Conservation (phyloP, 1,284 basidiomycete genomes). For the Paramarasmius palmivorus region DNA sequence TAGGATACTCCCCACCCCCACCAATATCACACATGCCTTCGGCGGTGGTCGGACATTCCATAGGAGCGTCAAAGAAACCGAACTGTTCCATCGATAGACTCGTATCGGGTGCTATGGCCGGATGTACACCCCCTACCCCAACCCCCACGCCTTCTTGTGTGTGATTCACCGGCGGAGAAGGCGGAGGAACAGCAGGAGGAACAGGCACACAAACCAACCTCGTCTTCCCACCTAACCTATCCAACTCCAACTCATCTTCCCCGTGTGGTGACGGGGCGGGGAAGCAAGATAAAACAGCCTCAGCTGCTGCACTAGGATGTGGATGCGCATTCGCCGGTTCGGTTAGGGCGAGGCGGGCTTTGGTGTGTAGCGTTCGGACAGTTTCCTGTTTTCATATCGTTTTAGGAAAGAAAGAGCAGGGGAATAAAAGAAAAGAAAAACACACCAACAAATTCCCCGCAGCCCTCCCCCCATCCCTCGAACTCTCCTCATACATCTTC, state of each 20-base stretch:
- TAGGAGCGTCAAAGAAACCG: conserved; percentile 26
- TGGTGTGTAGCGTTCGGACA: conserved; percentile 48
- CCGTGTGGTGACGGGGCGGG: too few species aligned
- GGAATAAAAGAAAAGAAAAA: conserved; percentile 7
- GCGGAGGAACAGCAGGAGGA: not conserved
- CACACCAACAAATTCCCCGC: conserved; percentile 54
- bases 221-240: too few species aligned
- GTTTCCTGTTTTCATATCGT: conserved; percentile 37
- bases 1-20: too few species aligned
- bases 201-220: too few species aligned
- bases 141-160: not conserved
- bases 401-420: not conserved
- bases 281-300: too few species aligned
- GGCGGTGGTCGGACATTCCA: not conserved
- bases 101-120: conserved; percentile 30
- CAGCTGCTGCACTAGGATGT: conserved; percentile 41
- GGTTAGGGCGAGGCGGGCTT: conserved; percentile 38
- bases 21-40: not conserved
- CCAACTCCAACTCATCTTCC: too few species aligned
- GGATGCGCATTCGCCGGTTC: not conserved
- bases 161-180: not conserved
- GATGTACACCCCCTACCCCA: conserved; percentile 22
- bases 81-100: conserved; percentile 18
- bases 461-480: conserved; percentile 43
- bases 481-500: conserved; percentile 53